Evolutionary conservation across 2,329 filamentous ascomycete species (phyloP), one percentile per base, ranked within the genome.

Genomic region (Claviceps pazoutovae): DNA sequence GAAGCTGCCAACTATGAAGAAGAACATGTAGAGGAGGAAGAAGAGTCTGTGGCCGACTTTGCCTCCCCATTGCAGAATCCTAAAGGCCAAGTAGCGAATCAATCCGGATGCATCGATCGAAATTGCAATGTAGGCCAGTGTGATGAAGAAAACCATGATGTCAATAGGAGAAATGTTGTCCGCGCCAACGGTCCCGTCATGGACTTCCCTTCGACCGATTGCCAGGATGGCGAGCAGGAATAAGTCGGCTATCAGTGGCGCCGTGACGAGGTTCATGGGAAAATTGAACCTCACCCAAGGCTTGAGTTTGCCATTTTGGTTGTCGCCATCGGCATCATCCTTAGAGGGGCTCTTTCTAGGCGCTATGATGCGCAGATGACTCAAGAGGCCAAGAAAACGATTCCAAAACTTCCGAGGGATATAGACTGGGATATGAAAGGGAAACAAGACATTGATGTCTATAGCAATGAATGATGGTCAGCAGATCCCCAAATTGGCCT

Each of bases 61-160:
- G 3, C 84, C 83, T 47, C 80, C 83, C 66, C 76, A 80, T 53
- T 83, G 74, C 2, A 88, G 69, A 0, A 87, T 83, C 55, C 78
- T 84, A 69, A 85, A 86, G 0, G 84, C 83, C 21, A 87, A 62
- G 56, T 73, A 88, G 51, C 83, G 71, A 59, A 88, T 86, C 16
- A 88, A 70, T 3, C 84, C 84, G 0, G 84, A 87, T 2, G 84
- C 83, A 56, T 88, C 84, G 54, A 88, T 85, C 0, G 83, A 87
- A 46, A 88, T 86, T 46, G 84, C 84, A 54, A 88, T 86, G 58
- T 88, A 88, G 2, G 84, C 84, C 44, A 86, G 63, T 0, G 82
- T 84, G 44, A 88, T 70, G 67, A 88, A 88, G 66, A 88, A 88
- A 16, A 73, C 67, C 81, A 88, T 86, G 55, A 87, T 86, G 54